phyloP scores from a whole-genome alignment of 2,329 filamentous ascomycete genomes.

The Venturia aucupariae region DNA sequence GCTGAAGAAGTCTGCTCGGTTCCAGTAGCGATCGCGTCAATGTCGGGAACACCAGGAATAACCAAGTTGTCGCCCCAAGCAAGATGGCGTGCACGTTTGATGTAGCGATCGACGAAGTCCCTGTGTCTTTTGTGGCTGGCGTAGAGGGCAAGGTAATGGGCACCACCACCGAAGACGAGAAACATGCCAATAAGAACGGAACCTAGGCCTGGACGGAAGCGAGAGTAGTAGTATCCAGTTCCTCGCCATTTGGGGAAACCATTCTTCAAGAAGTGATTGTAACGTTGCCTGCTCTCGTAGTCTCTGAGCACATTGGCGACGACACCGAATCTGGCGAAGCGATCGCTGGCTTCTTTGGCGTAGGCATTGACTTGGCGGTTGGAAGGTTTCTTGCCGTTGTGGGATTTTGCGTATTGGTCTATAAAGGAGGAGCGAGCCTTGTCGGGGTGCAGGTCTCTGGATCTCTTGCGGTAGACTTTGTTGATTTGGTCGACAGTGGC shows the following conservation, averaged over 20 bases:
- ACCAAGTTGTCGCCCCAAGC: conserved; percentile 77
- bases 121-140: conserved; percentile 83
- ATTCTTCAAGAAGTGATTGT: conserved; percentile 87
- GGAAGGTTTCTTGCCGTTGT: conserved; percentile 56
- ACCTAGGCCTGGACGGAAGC: conserved; percentile 83
- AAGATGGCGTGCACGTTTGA: conserved; percentile 75
- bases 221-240: conserved; percentile 94
- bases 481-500: conserved; percentile 82
- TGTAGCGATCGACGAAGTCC: conserved; percentile 86
- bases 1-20: conserved; percentile 19
- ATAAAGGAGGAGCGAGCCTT: conserved; percentile 77
- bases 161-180: conserved; percentile 69
- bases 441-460: conserved; percentile 79
- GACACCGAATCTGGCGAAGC: conserved; percentile 75
- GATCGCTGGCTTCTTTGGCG: conserved; percentile 70
- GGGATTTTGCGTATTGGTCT: conserved; percentile 50
- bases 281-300: conserved; percentile 62
- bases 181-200: conserved; percentile 77
- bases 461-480: conserved; percentile 87
- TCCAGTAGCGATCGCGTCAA: conserved; percentile 42
- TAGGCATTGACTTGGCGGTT: conserved; percentile 67
- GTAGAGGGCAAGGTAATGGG: conserved; percentile 78
- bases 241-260: conserved; percentile 96
- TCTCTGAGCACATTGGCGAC: conserved; percentile 81
- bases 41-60: conserved; percentile 56